Evolutionary conservation across 768 basidiomycete species (phyloP), one percentile per base, ranked within the genome.

Genomic region (Tricholoma bakamatsutake): DNA sequence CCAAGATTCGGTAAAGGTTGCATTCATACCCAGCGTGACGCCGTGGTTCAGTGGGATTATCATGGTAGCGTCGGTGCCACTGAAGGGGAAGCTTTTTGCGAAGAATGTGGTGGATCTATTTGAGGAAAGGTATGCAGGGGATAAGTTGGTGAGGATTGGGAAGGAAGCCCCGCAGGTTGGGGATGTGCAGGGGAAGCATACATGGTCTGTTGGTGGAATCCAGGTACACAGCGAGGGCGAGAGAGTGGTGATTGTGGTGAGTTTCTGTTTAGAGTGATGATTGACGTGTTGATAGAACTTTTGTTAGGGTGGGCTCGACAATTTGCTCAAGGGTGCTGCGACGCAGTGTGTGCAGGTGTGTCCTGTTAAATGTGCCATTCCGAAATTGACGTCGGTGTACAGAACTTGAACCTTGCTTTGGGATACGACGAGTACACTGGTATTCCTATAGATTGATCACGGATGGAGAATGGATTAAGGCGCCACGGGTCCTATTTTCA

Each of bases 31-130:
- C 10, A 75, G 77, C 52, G 93, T 98, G 33, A 85, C 86, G 1
- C 86, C 93, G 8, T 99, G 94, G 92, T 99, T 98, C 73, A 92
- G 91, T 59, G 97, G 97, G 8, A 99, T 99, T 70, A 75, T 97
- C 57, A 88, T 90, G 53, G 89, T 92, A 39, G 76, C 87, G 43
- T 91, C 87, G 31, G 85, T 93, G 61, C 94, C 95, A 9, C 77
- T 99, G 21, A 80, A 73, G 42, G 74, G 80, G 61, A 74, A 73
- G 51, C 70, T 95, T 57, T 73, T 81, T 12, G 96, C 94, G 55
- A 73, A 72, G 50, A 90, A 95, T 42, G 78, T 98, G 18, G 73
- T 76, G 40, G 74, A 73, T 58, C 70, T 94, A 59, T 99, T 90
- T 64, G 83, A 88, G 69, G 79, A 84, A 64, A 83, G 80, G 72